Evolutionary conservation across 1,139 yeast genomes (phyloP).

Genomic region (Sugiyamaella pinicola): DNA sequence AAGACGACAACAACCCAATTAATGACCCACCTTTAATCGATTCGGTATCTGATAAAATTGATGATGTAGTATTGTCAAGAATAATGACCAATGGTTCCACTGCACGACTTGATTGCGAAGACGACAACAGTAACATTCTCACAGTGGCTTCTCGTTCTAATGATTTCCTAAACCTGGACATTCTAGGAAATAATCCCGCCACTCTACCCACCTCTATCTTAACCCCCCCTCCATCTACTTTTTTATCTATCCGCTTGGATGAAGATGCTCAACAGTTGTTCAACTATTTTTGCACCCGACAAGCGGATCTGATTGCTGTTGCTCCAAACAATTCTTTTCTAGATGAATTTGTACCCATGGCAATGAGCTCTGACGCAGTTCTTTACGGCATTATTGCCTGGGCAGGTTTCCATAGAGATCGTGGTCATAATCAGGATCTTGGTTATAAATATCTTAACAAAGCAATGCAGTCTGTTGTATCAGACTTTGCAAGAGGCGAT

Average conservation of each 20-base stretch:
- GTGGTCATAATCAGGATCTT: slow-evolving; percentile 43
- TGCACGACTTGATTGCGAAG: slow-evolving; percentile 6
- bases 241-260: slow-evolving; percentile 42
- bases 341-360: slow-evolving; percentile 76
- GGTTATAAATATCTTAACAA: slow-evolving; percentile 41
- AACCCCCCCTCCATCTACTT: slow-evolving; percentile 23
- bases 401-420: slow-evolving; percentile 68
- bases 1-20: slow-evolving; percentile 3
- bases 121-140: neutral
- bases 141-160: neutral
- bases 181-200: slow-evolving; percentile 8
- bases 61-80: slow-evolving; percentile 10
- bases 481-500: slow-evolving; percentile 33
- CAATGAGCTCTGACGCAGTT: slow-evolving; percentile 67
- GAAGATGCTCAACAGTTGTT: slow-evolving; percentile 55
- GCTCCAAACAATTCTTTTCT: slow-evolving; percentile 71
- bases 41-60: slow-evolving; percentile 11
- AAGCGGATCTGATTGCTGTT: slow-evolving; percentile 62
- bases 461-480: slow-evolving; percentile 35
- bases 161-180: slow-evolving; percentile 13
- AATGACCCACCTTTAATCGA: slow-evolving; percentile 7
- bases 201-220: slow-evolving; percentile 16
- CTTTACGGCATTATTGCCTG: slow-evolving; percentile 72
- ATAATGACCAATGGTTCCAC: neutral
- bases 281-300: slow-evolving; percentile 64